Percentiles rank a stretch among this genome's conserved stretches.
Evolutionary conservation across 225 moss, liverwort and hornwort species (phyloP).

Genomic region (Pseudisothecium myosuroides): DNA sequence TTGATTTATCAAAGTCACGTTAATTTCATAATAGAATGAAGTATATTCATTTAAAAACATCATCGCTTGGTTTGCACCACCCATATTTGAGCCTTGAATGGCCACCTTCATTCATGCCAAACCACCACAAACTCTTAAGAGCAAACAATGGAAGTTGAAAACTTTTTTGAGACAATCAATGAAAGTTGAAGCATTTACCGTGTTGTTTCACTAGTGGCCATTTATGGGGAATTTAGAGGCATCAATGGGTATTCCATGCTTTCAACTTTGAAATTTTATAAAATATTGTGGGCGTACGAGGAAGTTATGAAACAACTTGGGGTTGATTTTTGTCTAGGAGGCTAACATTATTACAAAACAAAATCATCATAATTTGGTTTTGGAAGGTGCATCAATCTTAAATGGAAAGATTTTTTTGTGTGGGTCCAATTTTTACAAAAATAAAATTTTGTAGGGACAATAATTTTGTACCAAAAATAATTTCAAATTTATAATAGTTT

Average conservation of each 20-base stretch:
- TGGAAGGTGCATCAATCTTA: too few relatives aligned
- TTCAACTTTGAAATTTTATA: neutral
- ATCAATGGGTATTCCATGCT: neutral
- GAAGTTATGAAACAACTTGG: neutral
- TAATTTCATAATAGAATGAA: neutral
- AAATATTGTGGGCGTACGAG: fast-evolving
- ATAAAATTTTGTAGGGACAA: too few relatives aligned
- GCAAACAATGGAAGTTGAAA: neutral
- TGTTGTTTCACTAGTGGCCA: neutral
- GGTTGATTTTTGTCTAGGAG: fast-evolving
- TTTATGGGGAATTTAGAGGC: fast-evolving
- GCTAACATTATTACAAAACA: neutral
- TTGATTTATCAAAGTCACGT: neutral
- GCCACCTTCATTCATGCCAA: neutral
- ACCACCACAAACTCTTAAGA: neutral
- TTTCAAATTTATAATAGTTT: too few relatives aligned
- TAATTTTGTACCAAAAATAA: too few relatives aligned
- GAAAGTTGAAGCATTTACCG: neutral
- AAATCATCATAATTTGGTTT: too few relatives aligned
- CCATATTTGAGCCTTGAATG: neutral
- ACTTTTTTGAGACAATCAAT: neutral
- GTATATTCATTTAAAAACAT: fast-evolving
- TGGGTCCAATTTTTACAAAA: too few relatives aligned
- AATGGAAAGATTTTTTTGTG: too few relatives aligned
- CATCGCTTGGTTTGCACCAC: fast-evolving